Percentiles rank a stretch among this genome's conserved stretches.
Evolutionary conservation across 129 eudicot species (phyloP).

Genomic region (Smallanthus sonchifolius): DNA sequence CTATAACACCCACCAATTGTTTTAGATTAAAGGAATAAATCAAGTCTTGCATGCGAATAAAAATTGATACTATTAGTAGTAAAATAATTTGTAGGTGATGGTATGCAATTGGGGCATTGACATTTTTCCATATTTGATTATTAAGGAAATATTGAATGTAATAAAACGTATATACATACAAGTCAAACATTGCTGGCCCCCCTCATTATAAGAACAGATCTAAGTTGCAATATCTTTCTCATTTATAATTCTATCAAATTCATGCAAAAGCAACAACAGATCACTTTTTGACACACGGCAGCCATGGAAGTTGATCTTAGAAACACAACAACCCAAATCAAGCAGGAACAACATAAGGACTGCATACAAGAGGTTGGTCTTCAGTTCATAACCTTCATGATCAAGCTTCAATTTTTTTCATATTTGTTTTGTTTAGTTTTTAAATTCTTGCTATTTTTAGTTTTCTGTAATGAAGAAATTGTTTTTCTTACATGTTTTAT

Average conservation of each 20-base stretch:
- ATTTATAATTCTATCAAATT: constrained; percentile 20
- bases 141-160: constrained; percentile 46
- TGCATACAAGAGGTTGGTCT: constrained; percentile 24
- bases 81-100: constrained; percentile 18
- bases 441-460: neutral
- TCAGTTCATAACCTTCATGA: neutral
- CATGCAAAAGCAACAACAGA: constrained; percentile 13
- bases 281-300: constrained; percentile 4
- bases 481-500: neutral
- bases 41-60: constrained; percentile 17
- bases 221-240: constrained; percentile 31
- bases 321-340: constrained; percentile 16
- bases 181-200: constrained; percentile 76
- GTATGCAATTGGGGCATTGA: constrained; percentile 66
- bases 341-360: constrained; percentile 32
- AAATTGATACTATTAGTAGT: constrained; percentile 14
- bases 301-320: constrained; percentile 33
- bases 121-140: constrained; percentile 37
- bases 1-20: neutral
- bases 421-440: neutral
- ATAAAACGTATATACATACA: constrained; percentile 24
- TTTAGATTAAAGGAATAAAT: constrained; percentile 11
- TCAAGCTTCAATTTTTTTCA: constrained; percentile 2
- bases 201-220: constrained; percentile 39
- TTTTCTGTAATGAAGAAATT: constrained; percentile 2